Evolutionary conservation across 2,329 filamentous ascomycete genomes (phyloP).

Genomic region (Colletotrichum sublineola): DNA sequence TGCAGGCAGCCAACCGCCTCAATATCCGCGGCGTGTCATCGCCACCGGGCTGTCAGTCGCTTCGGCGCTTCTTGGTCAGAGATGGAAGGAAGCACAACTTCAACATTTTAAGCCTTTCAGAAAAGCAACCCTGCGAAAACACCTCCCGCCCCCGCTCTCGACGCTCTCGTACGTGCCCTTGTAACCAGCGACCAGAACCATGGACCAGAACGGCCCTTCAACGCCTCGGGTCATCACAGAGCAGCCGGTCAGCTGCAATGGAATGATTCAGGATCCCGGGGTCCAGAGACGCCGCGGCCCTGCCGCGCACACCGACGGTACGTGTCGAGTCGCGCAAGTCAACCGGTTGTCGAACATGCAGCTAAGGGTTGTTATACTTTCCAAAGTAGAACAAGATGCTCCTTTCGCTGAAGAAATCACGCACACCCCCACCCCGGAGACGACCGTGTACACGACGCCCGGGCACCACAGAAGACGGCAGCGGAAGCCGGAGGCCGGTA

Average conservation of each 20-base stretch:
- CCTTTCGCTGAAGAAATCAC: neutral
- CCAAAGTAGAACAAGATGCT: neutral
- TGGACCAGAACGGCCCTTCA: neutral
- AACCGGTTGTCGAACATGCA: neutral
- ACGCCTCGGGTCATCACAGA: neutral
- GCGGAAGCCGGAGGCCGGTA: neutral
- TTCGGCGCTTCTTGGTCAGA: too few relatives aligned
- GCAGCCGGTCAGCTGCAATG: neutral
- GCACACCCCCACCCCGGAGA: neutral
- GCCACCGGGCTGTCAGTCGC: neutral
- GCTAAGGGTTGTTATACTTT: neutral
- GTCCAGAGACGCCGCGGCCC: neutral
- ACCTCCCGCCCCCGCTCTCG: neutral
- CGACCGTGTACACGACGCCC: neutral
- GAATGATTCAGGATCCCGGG: neutral
- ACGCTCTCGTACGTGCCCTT: too few relatives aligned
- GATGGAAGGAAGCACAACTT: neutral
- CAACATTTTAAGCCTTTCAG: neutral
- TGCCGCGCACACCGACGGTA: neutral
- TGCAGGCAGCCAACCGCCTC: slow-evolving; percentile 4
- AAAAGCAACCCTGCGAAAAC: neutral
- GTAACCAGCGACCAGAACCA: neutral
- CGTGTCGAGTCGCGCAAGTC: neutral
- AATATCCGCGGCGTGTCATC: neutral
- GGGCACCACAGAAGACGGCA: neutral